Conservation (phyloP, 768 basidiomycete species). For the Pulveroboletus sp. region DNA sequence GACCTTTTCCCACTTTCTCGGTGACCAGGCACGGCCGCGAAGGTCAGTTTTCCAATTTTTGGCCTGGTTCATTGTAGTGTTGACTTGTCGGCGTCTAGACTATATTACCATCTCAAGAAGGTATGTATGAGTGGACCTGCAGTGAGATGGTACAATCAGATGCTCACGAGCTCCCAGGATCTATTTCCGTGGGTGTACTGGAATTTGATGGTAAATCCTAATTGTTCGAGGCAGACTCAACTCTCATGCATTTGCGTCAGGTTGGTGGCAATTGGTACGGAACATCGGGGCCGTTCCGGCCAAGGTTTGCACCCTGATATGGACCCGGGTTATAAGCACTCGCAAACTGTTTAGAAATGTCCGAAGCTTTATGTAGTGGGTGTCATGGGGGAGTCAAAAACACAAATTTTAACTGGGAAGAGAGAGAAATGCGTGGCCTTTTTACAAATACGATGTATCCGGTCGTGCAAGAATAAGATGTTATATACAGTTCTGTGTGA, state of each 20-base stretch:
- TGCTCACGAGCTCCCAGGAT: constrained; percentile 19
- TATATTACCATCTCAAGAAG: constrained; percentile 89
- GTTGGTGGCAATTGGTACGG: constrained; percentile 50
- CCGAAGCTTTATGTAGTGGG: not conserved
- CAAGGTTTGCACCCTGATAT: constrained; percentile 31
- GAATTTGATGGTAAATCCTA: constrained; percentile 53
- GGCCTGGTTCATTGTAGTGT: not conserved
- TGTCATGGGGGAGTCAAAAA: too few relatives aligned
- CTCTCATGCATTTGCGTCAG: too few relatives aligned
- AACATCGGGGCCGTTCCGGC: constrained; percentile 37
- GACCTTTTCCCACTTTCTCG: constrained; percentile 66
- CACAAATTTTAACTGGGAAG: too few relatives aligned
- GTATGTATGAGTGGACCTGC: constrained; percentile 32
- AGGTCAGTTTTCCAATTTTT: constrained; percentile 39
- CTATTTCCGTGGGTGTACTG: constrained; percentile 41
- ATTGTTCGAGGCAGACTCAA: too few relatives aligned
- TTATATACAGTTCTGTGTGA: too few relatives aligned
- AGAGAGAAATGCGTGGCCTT: too few relatives aligned
- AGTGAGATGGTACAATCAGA: not conserved
- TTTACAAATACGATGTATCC: too few relatives aligned
- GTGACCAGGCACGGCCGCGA: constrained; percentile 73
- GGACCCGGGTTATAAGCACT: not conserved
- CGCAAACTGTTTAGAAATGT: not conserved
- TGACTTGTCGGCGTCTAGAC: constrained; percentile 33
- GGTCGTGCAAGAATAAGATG: too few relatives aligned